phyloP scores from a whole-genome alignment of 2,329 filamentous ascomycete species.

The Reticulascus tulasneorum region DNA sequence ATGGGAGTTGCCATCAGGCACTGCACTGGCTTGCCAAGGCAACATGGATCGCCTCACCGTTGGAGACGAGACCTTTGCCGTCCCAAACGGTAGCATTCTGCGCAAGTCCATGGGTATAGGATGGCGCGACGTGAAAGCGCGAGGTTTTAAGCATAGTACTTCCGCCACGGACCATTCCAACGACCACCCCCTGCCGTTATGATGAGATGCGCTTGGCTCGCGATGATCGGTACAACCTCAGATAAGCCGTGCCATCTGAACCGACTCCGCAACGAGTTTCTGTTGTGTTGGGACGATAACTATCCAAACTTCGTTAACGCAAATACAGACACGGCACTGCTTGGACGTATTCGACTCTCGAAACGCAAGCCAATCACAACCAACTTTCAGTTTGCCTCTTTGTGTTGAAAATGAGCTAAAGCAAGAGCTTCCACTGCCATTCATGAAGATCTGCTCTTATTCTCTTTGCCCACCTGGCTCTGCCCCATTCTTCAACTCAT shows the following conservation, averaged over 20 bases:
- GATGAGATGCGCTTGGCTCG: constrained; percentile 15
- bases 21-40: constrained; percentile 11
- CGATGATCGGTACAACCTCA: constrained; percentile 6
- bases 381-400: not conserved
- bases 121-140: constrained; percentile 13
- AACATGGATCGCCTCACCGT: constrained; percentile 11
- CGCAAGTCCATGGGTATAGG: constrained; percentile 15
- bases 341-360: constrained; percentile 21
- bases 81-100: constrained; percentile 16
- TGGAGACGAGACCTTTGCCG: constrained; percentile 12
- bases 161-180: constrained; percentile 2
- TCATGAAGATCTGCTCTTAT: no score
- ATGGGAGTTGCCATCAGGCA: constrained; percentile 24
- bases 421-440: no score
- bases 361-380: not conserved
- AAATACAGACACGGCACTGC: constrained; percentile 21
- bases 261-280: constrained; percentile 18
- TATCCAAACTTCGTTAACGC: constrained; percentile 24
- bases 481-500: no score
- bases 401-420: no score
- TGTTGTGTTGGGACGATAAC: constrained; percentile 24
- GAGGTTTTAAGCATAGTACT: constrained; percentile 2
- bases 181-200: constrained; percentile 20
- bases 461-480: no score
- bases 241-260: constrained; percentile 18